phyloP scores from a whole-genome alignment of 345 rosid genomes.

The Rubroshorea leprosula region DNA sequence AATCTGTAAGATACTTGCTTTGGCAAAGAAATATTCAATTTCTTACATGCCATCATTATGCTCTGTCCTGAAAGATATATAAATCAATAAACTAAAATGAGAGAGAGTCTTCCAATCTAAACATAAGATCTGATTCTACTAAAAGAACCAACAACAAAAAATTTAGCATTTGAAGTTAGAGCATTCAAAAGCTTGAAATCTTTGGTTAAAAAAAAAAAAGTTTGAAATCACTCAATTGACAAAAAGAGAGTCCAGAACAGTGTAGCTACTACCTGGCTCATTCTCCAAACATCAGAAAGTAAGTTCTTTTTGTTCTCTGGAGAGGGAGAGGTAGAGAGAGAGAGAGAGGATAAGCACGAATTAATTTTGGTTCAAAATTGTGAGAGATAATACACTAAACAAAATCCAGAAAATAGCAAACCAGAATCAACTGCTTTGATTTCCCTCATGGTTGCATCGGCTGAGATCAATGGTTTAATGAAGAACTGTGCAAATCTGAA shows the following conservation, averaged over 20 bases:
- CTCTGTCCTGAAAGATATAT: too few species aligned
- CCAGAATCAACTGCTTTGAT: conserved; percentile 96
- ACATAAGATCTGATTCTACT: too few species aligned
- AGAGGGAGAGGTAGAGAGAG: conserved; percentile 13
- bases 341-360: background rate
- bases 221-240: background rate
- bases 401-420: conserved; percentile 22
- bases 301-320: conserved; percentile 92
- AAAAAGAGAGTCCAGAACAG: background rate
- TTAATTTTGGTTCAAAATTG: background rate
- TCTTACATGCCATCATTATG: too few species aligned
- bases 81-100: too few species aligned
- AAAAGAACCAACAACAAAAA: background rate
- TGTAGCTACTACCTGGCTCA: conserved; percentile 55
- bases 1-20: too few species aligned
- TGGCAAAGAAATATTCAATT: too few species aligned
- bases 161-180: background rate
- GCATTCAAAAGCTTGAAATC: too few species aligned
- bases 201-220: too few species aligned
- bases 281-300: conserved; percentile 76
- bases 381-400: background rate
- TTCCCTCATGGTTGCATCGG: conserved; percentile 89
- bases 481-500: conserved; percentile 87
- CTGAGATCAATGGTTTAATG: conserved; percentile 83
- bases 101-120: too few species aligned